These are phyloP conservation scores for Typha latifolia DNA, from an alignment of 176 grass and related monocot genomes.

Conservation along the genomic window DNA sequence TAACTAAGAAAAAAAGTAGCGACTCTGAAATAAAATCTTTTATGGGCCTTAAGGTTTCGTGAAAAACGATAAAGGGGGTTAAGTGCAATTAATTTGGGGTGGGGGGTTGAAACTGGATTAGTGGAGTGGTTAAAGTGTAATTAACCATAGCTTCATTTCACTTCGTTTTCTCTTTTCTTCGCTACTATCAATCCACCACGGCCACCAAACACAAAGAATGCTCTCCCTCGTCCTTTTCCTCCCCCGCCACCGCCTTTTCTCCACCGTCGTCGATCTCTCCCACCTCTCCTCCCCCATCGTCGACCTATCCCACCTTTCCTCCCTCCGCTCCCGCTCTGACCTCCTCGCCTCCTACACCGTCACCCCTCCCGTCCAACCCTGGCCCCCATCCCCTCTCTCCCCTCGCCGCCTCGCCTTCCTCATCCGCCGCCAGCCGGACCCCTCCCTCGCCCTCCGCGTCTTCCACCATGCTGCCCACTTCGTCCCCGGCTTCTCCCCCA, in stretches of 20 bases:
- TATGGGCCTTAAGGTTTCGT: too few species aligned
- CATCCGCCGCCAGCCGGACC: constrained; percentile 13
- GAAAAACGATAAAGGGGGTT: too few species aligned
- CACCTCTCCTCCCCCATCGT: constrained; percentile 5
- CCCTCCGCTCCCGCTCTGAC: constrained; percentile 18
- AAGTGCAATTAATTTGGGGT: too few species aligned
- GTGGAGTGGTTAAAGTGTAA: too few species aligned
- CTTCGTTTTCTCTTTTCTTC: background rate
- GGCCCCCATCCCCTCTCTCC: constrained; percentile 17
- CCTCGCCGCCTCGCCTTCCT: constrained; percentile 18
- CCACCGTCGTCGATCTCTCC: constrained; percentile 1
- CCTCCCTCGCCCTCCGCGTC: constrained; percentile 14
- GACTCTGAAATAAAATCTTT: too few species aligned
- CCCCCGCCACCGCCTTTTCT: background rate
- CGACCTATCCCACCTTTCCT: constrained; percentile 17
- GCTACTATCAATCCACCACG: too few species aligned
- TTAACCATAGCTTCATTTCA: too few species aligned
- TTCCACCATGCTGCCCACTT: constrained; percentile 20
- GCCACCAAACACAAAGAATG: background rate
- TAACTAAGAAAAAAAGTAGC: too few species aligned
- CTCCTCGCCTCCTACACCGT: constrained; percentile 26
- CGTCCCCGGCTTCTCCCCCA: constrained; percentile 16
- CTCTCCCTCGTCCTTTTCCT: background rate
- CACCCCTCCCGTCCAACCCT: constrained; percentile 25
- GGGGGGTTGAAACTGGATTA: too few species aligned